Percentiles rank a stretch among this genome's conserved stretches.
Evolutionary conservation across 163 green algal genomes (phyloP).

Genomic region (Scenedesmus sp.): DNA sequence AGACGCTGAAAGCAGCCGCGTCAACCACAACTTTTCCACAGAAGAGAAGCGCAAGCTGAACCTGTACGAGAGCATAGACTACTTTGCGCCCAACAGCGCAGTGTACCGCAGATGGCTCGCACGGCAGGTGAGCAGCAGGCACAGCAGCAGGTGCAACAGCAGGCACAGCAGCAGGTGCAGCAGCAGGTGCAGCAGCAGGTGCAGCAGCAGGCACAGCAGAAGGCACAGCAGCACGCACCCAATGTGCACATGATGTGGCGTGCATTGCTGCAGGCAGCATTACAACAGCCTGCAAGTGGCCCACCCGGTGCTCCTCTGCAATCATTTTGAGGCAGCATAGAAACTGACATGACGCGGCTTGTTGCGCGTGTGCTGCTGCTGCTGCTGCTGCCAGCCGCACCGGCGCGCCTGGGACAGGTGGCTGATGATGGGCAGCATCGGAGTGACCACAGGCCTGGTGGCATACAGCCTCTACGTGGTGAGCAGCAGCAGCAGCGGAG

Average conservation of each 20-base stretch:
- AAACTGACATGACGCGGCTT: not conserved
- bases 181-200: not conserved
- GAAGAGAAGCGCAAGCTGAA: slow-evolving; percentile 62
- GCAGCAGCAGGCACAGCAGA: not conserved
- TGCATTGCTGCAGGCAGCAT: not conserved
- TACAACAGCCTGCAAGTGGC: not conserved
- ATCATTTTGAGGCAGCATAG: not conserved
- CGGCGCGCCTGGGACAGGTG: slow-evolving; percentile 70
- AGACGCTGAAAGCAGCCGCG: slow-evolving; percentile 38
- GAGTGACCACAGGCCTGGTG: slow-evolving; percentile 63
- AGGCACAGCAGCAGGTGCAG: not conserved
- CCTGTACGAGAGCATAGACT: slow-evolving; percentile 71
- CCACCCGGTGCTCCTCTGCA: not conserved
- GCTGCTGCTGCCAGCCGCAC: slow-evolving; percentile 59
- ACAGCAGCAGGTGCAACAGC: not conserved
- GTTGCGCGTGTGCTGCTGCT: not conserved
- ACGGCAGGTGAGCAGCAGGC: slow-evolving; percentile 35
- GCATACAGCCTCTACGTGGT: slow-evolving; percentile 64
- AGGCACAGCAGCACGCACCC: not conserved
- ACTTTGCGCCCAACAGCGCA: slow-evolving; percentile 66
- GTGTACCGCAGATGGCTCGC: slow-evolving; percentile 70
- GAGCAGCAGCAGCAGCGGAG: not conserved
- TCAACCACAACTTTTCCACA: slow-evolving; percentile 54
- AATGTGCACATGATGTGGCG: not conserved
- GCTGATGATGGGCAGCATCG: slow-evolving; percentile 74